These are phyloP conservation scores for Geranomyces michiganensis DNA, from an alignment of 192 early-diverging fungal species.

Conservation along the genomic window DNA sequence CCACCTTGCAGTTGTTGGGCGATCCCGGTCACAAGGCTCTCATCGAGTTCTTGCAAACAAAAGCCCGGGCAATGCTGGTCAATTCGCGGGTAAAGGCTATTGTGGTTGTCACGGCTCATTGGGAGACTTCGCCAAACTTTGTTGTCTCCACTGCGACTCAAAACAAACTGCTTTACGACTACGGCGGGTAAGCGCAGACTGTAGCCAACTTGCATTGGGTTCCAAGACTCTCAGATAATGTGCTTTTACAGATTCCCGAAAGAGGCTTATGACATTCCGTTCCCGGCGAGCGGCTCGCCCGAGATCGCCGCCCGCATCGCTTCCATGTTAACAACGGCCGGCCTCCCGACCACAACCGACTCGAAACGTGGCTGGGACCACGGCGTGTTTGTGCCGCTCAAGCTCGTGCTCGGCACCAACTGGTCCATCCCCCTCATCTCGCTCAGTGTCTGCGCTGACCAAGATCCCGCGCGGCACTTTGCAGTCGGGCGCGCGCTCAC, in stretches of 20 bases:
- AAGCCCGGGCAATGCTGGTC: conserved; percentile 14
- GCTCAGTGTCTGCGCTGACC: conserved; percentile 41
- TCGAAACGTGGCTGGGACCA: conserved; percentile 54
- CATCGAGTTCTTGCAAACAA: conserved; percentile 23
- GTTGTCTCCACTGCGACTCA: conserved; percentile 14
- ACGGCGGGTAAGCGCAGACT: conserved; percentile 43
- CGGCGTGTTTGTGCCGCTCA: conserved; percentile 59
- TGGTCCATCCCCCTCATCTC: conserved; percentile 49
- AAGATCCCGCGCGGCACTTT: conserved; percentile 38
- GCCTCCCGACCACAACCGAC: conserved; percentile 36
- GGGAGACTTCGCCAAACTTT: conserved; percentile 36
- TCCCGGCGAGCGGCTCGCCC: conserved; percentile 43
- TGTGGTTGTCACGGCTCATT: conserved; percentile 53
- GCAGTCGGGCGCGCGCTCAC: conserved; percentile 46
- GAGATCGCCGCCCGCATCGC: conserved; percentile 45
- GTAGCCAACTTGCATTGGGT: too few species aligned
- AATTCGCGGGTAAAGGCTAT: conserved; percentile 35
- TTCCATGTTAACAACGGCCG: conserved; percentile 29
- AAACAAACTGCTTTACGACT: conserved; percentile 54
- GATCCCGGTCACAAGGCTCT: conserved; percentile 31
- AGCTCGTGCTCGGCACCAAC: conserved; percentile 30
- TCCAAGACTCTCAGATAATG: too few species aligned
- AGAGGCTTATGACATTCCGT: conserved; percentile 50
- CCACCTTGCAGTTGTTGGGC: conserved; percentile 22
- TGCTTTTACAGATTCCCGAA: conserved; percentile 43